Evolutionary conservation across 306 rosid species (phyloP).

Genomic region (Prunus persica): Prunus_persica_NCBIv2 NC_034013.1:1986001-1986500

Average conservation of each 20-base stretch:
- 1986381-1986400: not conserved
- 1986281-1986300: constrained; percentile 22
- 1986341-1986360: constrained; percentile 33
- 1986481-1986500: constrained; percentile 5
- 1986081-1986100: constrained; percentile 32
- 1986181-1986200: not conserved
- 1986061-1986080: constrained; percentile 11
- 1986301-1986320: constrained; percentile 26
- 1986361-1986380: constrained; percentile 35
- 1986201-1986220: constrained; percentile 11
- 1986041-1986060: constrained; percentile 22
- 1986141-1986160: constrained; percentile 11
- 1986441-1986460: constrained; percentile 53
- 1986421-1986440: not conserved
- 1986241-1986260: constrained; percentile 9
- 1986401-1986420: constrained; percentile 29
- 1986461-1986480: constrained; percentile 39
- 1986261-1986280: not conserved
- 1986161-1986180: constrained; percentile 10
- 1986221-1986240: constrained; percentile 17
- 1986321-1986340: constrained; percentile 27
- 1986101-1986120: constrained; percentile 31
- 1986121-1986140: constrained; percentile 14
- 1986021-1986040: not conserved
- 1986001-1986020: constrained; percentile 25